These are phyloP conservation scores for Ilyonectria destructans DNA, from an alignment of 2,329 filamentous ascomycete species.

Conservation along the genomic window DNA sequence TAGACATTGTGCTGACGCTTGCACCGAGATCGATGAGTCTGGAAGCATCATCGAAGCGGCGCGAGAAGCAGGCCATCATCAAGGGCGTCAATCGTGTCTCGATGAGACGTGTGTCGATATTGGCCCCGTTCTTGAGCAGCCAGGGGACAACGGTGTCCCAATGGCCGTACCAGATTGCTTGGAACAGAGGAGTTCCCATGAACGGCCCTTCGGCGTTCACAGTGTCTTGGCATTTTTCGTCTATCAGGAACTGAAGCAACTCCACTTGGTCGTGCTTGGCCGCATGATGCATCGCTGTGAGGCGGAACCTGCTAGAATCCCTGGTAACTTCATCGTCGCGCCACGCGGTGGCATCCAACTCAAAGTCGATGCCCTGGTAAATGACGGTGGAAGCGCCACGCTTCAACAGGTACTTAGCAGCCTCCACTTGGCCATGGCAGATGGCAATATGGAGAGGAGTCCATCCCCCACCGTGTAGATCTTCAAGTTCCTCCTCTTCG, in stretches of 20 bases:
- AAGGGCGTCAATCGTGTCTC: constrained; percentile 48
- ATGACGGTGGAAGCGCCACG: constrained; percentile 46
- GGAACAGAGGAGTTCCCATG: constrained; percentile 48
- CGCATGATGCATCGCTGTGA: constrained; percentile 48
- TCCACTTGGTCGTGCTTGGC: constrained; percentile 43
- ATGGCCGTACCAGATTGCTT: constrained; percentile 48
- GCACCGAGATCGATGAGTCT: constrained; percentile 48
- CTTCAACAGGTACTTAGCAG: constrained; percentile 44
- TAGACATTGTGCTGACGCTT: constrained; percentile 42
- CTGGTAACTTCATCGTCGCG: constrained; percentile 39
- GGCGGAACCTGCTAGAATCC: constrained; percentile 42
- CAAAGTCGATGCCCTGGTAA: constrained; percentile 48
- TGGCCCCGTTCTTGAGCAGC: constrained; percentile 47
- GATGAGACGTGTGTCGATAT: constrained; percentile 45
- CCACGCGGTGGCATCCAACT: constrained; percentile 43
- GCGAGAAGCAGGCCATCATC: constrained; percentile 50
- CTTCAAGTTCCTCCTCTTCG: constrained; percentile 48
- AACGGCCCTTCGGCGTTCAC: constrained; percentile 46
- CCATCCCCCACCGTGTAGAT: constrained; percentile 49
- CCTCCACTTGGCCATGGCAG: constrained; percentile 45
- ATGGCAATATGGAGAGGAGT: constrained; percentile 49
- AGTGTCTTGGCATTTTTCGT: constrained; percentile 39
- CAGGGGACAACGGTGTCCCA: constrained; percentile 48
- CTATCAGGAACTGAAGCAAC: constrained; percentile 40
- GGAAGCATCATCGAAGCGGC: constrained; percentile 48